Conservation (phyloP, 257 asterid genomes). For the Phtheirospermum japonicum region DNA sequence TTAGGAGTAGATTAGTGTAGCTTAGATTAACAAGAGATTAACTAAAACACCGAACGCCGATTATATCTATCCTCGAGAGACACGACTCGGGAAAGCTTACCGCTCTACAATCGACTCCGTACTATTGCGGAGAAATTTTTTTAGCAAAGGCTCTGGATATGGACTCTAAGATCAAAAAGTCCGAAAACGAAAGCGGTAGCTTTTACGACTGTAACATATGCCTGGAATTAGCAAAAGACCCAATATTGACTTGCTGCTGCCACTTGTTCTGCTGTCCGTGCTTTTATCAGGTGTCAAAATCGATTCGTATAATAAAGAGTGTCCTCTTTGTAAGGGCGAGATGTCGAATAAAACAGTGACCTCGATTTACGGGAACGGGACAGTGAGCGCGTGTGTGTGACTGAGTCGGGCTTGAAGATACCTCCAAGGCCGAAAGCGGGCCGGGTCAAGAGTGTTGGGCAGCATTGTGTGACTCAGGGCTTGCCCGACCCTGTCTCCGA, state of each 20-base stretch:
- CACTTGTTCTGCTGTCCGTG: slow-evolving; percentile 82
- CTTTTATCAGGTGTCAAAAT: slow-evolving; percentile 55
- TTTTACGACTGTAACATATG: slow-evolving; percentile 72
- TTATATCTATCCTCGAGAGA: too few species aligned
- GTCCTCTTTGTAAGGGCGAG: slow-evolving; percentile 61
- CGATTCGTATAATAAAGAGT: slow-evolving; percentile 57
- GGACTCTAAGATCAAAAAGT: slow-evolving; percentile 48
- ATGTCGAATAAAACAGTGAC: background rate
- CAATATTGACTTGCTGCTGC: slow-evolving; percentile 65
- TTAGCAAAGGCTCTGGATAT: slow-evolving; percentile 69
- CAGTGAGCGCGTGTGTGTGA: slow-evolving; percentile 28
- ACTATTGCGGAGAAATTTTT: too few species aligned
- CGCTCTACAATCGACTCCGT: too few species aligned
- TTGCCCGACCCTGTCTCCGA: slow-evolving; percentile 43
- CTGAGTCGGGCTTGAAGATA: slow-evolving; percentile 43
- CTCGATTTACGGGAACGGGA: slow-evolving; percentile 54
- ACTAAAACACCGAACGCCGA: too few species aligned
- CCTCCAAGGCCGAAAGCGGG: slow-evolving; percentile 70
- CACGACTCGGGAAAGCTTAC: too few species aligned
- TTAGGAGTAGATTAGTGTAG: too few species aligned
- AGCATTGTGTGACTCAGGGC: slow-evolving; percentile 38
- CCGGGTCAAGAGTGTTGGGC: slow-evolving; percentile 62
- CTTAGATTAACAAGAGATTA: too few species aligned
- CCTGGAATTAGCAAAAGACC: slow-evolving; percentile 65
- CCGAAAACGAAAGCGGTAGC: slow-evolving; percentile 50